These are phyloP conservation scores for Leccinum disarticulatum DNA, from an alignment of 768 basidiomycete genomes.

Conservation along the genomic window DNA sequence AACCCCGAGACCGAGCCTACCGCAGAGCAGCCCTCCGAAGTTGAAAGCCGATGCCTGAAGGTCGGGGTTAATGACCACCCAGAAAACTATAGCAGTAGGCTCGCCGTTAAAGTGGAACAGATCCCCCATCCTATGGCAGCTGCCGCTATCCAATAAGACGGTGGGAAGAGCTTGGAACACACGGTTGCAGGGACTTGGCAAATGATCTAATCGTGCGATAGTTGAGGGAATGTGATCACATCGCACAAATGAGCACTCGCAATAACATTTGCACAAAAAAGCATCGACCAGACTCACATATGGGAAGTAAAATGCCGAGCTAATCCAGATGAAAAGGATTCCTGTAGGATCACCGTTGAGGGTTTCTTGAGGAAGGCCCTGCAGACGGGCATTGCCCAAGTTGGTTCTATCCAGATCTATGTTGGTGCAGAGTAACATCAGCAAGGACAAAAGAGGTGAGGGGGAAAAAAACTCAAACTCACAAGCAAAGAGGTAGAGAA, in stretches of 20 bases:
- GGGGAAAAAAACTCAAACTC: slow-evolving; percentile 22
- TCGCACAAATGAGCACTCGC: background rate
- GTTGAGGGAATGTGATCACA: background rate
- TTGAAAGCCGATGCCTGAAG: slow-evolving; percentile 60
- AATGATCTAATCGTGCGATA: slow-evolving; percentile 48
- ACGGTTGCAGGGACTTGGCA: slow-evolving; percentile 69
- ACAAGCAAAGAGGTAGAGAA: slow-evolving; percentile 78
- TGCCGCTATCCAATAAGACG: slow-evolving; percentile 63
- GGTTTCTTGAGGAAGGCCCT: slow-evolving; percentile 65
- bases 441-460: background rate
- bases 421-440: background rate
- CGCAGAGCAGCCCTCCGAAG: slow-evolving; percentile 56
- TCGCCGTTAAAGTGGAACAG: slow-evolving; percentile 71
- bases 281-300: slow-evolving; percentile 47
- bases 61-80: background rate
- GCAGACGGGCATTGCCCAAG: slow-evolving; percentile 75
- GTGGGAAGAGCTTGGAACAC: slow-evolving; percentile 65
- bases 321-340: slow-evolving; percentile 68
- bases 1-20: slow-evolving; percentile 64
- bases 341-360: slow-evolving; percentile 70
- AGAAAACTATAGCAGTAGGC: slow-evolving; percentile 4
- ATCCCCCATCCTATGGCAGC: slow-evolving; percentile 74
- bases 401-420: slow-evolving; percentile 69
- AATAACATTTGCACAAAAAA: background rate
- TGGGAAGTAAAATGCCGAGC: slow-evolving; percentile 75